These are phyloP conservation scores for Smittium culicis DNA, from an alignment of 371 early-diverging fungal species.

Conservation along the genomic window DNA sequence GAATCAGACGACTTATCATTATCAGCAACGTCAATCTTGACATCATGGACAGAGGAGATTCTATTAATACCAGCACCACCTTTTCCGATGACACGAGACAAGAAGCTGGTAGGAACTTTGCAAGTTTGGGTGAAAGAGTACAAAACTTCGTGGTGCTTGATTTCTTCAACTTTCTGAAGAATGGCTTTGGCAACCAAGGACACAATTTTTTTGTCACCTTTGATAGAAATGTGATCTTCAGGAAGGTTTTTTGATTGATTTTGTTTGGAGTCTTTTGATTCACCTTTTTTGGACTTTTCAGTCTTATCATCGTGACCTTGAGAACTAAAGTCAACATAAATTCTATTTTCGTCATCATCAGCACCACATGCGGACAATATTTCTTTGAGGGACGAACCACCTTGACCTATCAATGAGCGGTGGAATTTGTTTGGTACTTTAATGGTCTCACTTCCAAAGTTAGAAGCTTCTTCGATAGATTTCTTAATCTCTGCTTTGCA, in stretches of 20 bases:
- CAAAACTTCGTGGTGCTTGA: slow-evolving; percentile 51
- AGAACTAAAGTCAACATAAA: slow-evolving; percentile 55
- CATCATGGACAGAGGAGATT: slow-evolving; percentile 58
- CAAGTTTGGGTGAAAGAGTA: slow-evolving; percentile 52
- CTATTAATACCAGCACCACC: slow-evolving; percentile 65
- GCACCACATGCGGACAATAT: slow-evolving; percentile 14
- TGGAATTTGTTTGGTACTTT: slow-evolving; percentile 60
- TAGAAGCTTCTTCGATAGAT: slow-evolving; percentile 43
- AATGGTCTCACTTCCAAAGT: slow-evolving; percentile 46
- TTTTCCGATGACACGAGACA: slow-evolving; percentile 79
- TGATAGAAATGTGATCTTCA: slow-evolving; percentile 52
- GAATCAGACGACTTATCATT: slow-evolving; percentile 20
- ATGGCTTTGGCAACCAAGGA: slow-evolving; percentile 50
- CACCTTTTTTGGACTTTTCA: no score
- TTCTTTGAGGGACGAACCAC: slow-evolving; percentile 43
- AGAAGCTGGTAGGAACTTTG: slow-evolving; percentile 49
- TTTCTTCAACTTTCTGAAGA: slow-evolving; percentile 43
- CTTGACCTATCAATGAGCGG: slow-evolving; percentile 52
- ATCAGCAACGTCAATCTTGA: slow-evolving; percentile 56
- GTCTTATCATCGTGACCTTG: slow-evolving; percentile 33
- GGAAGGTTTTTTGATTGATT: slow-evolving; percentile 29
- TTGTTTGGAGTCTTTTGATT: slow-evolving; percentile 21
- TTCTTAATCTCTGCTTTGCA: slow-evolving; percentile 52
- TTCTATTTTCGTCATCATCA: slow-evolving; percentile 40
- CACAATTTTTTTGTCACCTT: slow-evolving; percentile 68